phyloP scores from a whole-genome alignment of 2,329 filamentous ascomycete species.

The Huntiella savannae region DNA sequence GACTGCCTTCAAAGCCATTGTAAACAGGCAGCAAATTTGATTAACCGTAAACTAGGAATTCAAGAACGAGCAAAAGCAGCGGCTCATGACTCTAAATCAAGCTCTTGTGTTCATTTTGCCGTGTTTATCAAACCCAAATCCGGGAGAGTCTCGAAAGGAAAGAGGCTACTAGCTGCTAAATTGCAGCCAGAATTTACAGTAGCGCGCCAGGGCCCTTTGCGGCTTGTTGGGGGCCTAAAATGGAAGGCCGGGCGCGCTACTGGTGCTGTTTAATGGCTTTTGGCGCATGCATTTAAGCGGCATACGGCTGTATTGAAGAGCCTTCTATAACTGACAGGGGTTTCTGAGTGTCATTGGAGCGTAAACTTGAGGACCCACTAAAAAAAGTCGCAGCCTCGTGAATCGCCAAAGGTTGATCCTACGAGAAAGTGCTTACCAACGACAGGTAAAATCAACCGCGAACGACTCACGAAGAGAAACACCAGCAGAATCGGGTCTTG shows the following conservation, averaged over 20 bases:
- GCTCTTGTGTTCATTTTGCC: neutral
- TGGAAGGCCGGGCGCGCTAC: too few relatives aligned
- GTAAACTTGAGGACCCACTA: slow-evolving; percentile 6
- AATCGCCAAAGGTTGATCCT: neutral
- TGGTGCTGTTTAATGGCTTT: neutral
- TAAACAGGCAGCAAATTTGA: neutral
- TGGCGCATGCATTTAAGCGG: slow-evolving; percentile 6
- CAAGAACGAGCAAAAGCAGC: neutral
- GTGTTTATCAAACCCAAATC: too few relatives aligned
- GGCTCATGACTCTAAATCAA: neutral
- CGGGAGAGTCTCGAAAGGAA: too few relatives aligned
- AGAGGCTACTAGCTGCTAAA: neutral
- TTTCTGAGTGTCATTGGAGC: too few relatives aligned
- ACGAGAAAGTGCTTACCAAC: too few relatives aligned
- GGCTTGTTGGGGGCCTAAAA: too few relatives aligned
- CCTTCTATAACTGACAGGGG: too few relatives aligned
- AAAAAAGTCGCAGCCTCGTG: slow-evolving; percentile 12
- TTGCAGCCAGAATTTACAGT: neutral
- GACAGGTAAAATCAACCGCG: too few relatives aligned
- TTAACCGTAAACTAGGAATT: neutral
- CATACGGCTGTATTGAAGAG: slow-evolving; percentile 3
- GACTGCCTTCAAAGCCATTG: slow-evolving; percentile 5
- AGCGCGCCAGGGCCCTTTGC: too few relatives aligned
- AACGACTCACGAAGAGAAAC: too few relatives aligned
- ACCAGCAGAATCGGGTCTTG: too few relatives aligned